Conservation (phyloP, 345 rosid genomes). For the Boechera stricta region DNA sequence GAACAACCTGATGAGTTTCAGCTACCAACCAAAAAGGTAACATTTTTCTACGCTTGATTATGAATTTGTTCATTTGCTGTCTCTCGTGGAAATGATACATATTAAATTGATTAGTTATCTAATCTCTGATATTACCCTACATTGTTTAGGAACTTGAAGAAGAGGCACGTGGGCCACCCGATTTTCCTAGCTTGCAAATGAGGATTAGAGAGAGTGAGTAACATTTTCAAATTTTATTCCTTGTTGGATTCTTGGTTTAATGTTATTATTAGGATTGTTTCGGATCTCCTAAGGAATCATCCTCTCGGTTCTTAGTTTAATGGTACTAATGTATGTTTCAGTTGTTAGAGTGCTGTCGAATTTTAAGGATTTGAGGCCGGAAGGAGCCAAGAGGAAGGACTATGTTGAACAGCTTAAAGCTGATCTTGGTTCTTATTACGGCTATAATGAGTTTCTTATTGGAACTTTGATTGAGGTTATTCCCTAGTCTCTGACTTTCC, state of each 20-base stretch:
- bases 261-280: constrained; percentile 13
- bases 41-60: background rate
- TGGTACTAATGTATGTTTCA: constrained; percentile 36
- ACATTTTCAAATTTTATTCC: constrained; percentile 13
- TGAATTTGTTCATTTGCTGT: constrained; percentile 1
- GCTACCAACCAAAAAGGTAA: constrained; percentile 82
- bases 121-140: background rate
- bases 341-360: constrained; percentile 88
- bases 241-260: constrained; percentile 1
- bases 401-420: constrained; percentile 68
- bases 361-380: constrained; percentile 69
- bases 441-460: constrained; percentile 89
- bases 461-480: constrained; percentile 83
- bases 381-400: constrained; percentile 72
- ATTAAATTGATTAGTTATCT: constrained; percentile 2
- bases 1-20: constrained; percentile 85
- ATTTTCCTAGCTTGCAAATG: constrained; percentile 68
- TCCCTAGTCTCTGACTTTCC: background rate
- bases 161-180: constrained; percentile 72
- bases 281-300: background rate
- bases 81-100: background rate
- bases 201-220: constrained; percentile 85
- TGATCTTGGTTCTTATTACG: constrained; percentile 81
- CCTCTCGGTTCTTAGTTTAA: constrained; percentile 5
- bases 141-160: constrained; percentile 77